Percentiles rank a stretch among this genome's conserved stretches.
Conservation (phyloP, 2,329 filamentous ascomycete species). For the Fusarium continuum region DNA sequence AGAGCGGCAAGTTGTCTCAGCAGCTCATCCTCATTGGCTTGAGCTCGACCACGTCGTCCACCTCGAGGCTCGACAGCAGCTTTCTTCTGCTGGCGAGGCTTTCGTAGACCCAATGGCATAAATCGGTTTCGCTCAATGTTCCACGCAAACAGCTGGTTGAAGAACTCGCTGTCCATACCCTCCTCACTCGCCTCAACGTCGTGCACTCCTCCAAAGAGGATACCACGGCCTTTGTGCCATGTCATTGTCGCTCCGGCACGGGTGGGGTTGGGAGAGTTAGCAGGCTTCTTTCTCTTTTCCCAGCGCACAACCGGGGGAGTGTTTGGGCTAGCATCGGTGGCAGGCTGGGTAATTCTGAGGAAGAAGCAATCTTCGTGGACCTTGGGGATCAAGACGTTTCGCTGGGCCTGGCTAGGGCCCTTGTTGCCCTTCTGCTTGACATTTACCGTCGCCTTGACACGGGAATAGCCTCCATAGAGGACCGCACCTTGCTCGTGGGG, state of each 20-base stretch:
- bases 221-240: conserved; percentile 90
- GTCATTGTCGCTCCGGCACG: conserved; percentile 94
- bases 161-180: conserved; percentile 96
- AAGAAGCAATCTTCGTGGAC: conserved; percentile 97
- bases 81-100: conserved; percentile 74
- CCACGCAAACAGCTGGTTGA: conserved; percentile 91
- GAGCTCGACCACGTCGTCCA: conserved; percentile 75
- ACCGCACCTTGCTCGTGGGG: conserved; percentile 92
- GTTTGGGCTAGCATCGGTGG: conserved; percentile 70
- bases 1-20: conserved; percentile 86
- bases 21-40: conserved; percentile 91
- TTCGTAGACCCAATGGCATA: conserved; percentile 82
- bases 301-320: conserved; percentile 80
- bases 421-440: conserved; percentile 65
- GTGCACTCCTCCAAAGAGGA: conserved; percentile 93
- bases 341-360: conserved; percentile 79
- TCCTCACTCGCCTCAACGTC: conserved; percentile 93
- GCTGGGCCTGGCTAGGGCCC: conserved; percentile 67
- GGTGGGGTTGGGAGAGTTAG: conserved; percentile 83
- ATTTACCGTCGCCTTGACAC: conserved; percentile 78
- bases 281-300: conserved; percentile 93
- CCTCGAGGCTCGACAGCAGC: conserved; percentile 61
- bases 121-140: conserved; percentile 96
- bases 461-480: conserved; percentile 91
- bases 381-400: conserved; percentile 83